Conservation (phyloP, 345 rosid species). For the Lumnitzera littorea region DNA sequence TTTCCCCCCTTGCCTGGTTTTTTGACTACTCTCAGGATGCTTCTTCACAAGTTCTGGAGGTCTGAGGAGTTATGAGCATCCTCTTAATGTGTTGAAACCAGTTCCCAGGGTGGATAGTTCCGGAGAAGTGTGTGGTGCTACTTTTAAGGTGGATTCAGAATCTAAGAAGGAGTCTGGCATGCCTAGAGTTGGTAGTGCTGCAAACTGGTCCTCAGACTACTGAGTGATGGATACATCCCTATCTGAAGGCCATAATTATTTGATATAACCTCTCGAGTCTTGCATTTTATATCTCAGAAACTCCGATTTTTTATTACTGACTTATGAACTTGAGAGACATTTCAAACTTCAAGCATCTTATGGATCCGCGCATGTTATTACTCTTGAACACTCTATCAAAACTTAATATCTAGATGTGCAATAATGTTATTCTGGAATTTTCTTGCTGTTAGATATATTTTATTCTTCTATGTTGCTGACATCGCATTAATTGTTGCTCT, state of each 20-base stretch:
- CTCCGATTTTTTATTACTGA: conserved; percentile 4
- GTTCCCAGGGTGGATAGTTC: conserved; percentile 94
- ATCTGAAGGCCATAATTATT: conserved; percentile 11
- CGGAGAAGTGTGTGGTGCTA: conserved; percentile 70
- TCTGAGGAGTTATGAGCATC: conserved; percentile 85
- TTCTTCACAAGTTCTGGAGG: conserved; percentile 92
- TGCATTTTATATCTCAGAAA: conserved; percentile 5
- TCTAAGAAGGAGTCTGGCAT: conserved; percentile 69
- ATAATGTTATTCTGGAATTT: not conserved
- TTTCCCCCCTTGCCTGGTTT: conserved; percentile 1
- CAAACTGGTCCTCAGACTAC: conserved; percentile 71
- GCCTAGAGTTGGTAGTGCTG: conserved; percentile 92
- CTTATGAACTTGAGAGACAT: conserved; percentile 2
- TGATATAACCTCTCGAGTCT: not conserved
- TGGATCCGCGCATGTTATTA: conserved; percentile 26
- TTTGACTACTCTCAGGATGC: conserved; percentile 49
- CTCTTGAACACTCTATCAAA: conserved; percentile 10
- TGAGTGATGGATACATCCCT: conserved; percentile 27
- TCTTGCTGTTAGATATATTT: no score
- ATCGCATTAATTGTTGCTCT: no score
- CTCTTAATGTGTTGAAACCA: conserved; percentile 77
- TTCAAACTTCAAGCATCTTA: conserved; percentile 1
- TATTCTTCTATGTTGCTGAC: no score
- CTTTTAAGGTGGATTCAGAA: conserved; percentile 67
- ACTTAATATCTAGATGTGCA: not conserved